A percentile compares a stretch with the other conserved stretches of the same genome.
phyloP scores from a whole-genome alignment of 768 basidiomycete species.

The Auriscalpium vulgare region DNA sequence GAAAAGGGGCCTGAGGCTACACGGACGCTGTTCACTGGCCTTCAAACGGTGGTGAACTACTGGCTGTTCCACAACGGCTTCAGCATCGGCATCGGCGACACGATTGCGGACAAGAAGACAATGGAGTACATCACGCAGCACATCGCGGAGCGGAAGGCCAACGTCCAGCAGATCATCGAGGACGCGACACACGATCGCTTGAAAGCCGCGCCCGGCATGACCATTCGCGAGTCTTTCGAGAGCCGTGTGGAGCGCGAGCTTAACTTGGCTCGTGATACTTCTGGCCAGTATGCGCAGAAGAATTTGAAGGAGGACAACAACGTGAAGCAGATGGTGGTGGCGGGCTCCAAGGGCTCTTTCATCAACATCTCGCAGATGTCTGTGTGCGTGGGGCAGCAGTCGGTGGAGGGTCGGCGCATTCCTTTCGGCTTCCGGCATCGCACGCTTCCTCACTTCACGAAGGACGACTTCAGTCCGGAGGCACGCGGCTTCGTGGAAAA shows the following conservation, averaged over 20 bases:
- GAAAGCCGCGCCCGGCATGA: slow-evolving; percentile 94
- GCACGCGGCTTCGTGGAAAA: slow-evolving; percentile 98
- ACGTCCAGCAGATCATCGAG: slow-evolving; percentile 72
- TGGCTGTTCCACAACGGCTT: slow-evolving; percentile 99
- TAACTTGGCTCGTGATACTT: slow-evolving; percentile 90
- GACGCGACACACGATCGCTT: slow-evolving; percentile 81
- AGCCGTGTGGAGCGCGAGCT: slow-evolving; percentile 84
- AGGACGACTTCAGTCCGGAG: slow-evolving; percentile 98
- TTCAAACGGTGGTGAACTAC: slow-evolving; percentile 94
- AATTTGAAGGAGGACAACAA: slow-evolving; percentile 98
- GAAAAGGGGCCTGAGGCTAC: slow-evolving; percentile 95
- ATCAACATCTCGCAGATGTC: slow-evolving; percentile 99
- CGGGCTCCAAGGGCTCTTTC: slow-evolving; percentile 97
- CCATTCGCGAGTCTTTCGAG: slow-evolving; percentile 97
- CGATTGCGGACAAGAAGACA: slow-evolving; percentile 84
- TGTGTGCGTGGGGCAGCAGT: slow-evolving; percentile 97
- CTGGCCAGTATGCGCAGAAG: slow-evolving; percentile 95
- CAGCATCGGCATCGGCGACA: slow-evolving; percentile 98
- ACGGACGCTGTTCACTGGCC: slow-evolving; percentile 81
- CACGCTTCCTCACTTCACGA: slow-evolving; percentile 93
- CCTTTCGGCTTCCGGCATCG: slow-evolving; percentile 98
- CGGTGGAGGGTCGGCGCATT: slow-evolving; percentile 95
- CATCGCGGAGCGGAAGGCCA: slow-evolving; percentile 72
- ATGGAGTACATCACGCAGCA: slow-evolving; percentile 82
- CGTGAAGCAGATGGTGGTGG: slow-evolving; percentile 99